A percentile compares a stretch with the other conserved stretches of the same genome.
These are phyloP conservation scores for Rhodosorus marinus DNA, from an alignment of 23 red algal species.

Conservation along the genomic window DNA sequence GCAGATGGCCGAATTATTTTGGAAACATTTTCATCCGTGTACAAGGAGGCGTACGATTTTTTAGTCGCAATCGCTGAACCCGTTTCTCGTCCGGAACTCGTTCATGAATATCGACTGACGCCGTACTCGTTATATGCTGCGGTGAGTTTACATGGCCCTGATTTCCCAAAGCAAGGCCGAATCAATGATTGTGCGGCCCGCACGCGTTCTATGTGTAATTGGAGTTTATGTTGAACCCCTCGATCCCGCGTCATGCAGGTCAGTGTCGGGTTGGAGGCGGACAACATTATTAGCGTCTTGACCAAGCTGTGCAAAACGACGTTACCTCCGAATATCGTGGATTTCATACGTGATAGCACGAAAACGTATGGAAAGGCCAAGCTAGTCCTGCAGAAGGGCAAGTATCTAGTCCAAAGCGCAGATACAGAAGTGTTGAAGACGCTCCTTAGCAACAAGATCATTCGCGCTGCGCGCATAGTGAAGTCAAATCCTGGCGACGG, in stretches of 20 bases:
- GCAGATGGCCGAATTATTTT: conserved; percentile 75
- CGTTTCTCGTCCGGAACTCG: conserved; percentile 53
- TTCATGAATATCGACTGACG: conserved; percentile 90
- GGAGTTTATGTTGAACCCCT: too few relatives aligned
- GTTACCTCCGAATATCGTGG: conserved; percentile 32
- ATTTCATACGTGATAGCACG: conserved; percentile 65
- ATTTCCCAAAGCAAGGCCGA: too few relatives aligned
- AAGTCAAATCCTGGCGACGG: background rate
- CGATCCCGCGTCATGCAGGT: too few relatives aligned
- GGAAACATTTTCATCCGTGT: conserved; percentile 91
- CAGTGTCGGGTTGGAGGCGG: conserved; percentile 74
- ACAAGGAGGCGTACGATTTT: conserved; percentile 94
- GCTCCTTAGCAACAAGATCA: conserved; percentile 35
- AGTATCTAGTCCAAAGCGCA: conserved; percentile 61
- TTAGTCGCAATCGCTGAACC: conserved; percentile 93
- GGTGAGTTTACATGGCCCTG: too few relatives aligned
- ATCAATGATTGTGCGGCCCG: too few relatives aligned
- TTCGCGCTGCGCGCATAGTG: conserved; percentile 27
- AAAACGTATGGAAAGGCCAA: conserved; percentile 93
- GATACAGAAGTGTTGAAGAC: conserved; percentile 41
- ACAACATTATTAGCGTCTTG: conserved; percentile 67
- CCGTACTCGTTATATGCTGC: conserved; percentile 81
- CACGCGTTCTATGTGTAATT: too few relatives aligned
- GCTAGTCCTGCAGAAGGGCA: conserved; percentile 61
- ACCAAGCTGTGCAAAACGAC: conserved; percentile 76